Conservation (phyloP, 805 yeast species). For the Scheffersomyces lignosus region DNA sequence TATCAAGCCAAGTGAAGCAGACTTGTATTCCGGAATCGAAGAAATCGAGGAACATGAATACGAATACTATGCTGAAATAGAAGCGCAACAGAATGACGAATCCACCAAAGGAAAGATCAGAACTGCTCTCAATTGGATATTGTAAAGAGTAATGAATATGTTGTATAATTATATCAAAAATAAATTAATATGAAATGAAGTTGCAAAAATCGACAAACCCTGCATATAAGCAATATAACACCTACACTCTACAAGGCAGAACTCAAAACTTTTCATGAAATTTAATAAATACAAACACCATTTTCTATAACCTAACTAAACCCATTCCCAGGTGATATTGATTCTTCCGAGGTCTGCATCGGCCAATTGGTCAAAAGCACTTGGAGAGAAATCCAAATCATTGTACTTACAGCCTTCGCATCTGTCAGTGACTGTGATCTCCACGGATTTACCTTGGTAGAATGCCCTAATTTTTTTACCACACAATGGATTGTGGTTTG, state of each 20-base stretch:
- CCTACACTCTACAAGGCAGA: too few relatives aligned
- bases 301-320: neutral
- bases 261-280: too few relatives aligned
- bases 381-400: slow-evolving; percentile 57
- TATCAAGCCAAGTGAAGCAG: slow-evolving; percentile 46
- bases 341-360: slow-evolving; percentile 51
- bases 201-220: too few relatives aligned
- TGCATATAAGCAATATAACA: too few relatives aligned
- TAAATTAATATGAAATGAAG: too few relatives aligned
- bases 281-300: too few relatives aligned
- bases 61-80: slow-evolving; percentile 35
- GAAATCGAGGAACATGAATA: slow-evolving; percentile 53
- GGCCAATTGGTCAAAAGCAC: slow-evolving; percentile 53
- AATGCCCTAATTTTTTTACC: slow-evolving; percentile 49
- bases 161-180: neutral
- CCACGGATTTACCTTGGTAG: slow-evolving; percentile 50
- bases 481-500: slow-evolving; percentile 49
- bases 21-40: slow-evolving; percentile 42
- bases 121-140: slow-evolving; percentile 19
- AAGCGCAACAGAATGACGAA: slow-evolving; percentile 20
- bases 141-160: too few relatives aligned
- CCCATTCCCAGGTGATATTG: slow-evolving; percentile 25
- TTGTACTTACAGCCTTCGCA: slow-evolving; percentile 52
- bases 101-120: slow-evolving; percentile 5
- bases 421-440: slow-evolving; percentile 54